Percentiles rank a stretch among this genome's conserved stretches.
Evolutionary conservation across 1,284 basidiomycete species (phyloP).

Genomic region (Ganoderma multipileum): DNA sequence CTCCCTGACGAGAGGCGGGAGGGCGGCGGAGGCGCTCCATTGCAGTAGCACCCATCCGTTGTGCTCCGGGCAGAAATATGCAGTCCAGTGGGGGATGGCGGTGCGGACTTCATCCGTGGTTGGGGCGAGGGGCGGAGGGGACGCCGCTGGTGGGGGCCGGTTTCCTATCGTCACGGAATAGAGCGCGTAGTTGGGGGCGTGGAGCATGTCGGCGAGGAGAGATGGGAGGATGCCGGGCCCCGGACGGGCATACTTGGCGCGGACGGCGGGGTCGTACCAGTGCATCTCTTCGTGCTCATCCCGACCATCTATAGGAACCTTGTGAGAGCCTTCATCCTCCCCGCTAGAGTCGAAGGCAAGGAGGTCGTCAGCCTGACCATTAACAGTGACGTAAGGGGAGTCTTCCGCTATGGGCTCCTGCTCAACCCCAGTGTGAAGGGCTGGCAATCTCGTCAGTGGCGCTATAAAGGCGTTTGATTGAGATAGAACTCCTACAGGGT

Average conservation of each 20-base stretch:
- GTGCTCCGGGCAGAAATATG: constrained; percentile 79
- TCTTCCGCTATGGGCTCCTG: neutral
- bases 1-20: constrained; percentile 61
- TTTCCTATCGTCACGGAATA: constrained; percentile 61
- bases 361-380: neutral
- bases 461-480: neutral
- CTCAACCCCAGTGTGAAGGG: neutral
- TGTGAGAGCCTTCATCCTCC: constrained; percentile 33
- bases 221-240: constrained; percentile 75
- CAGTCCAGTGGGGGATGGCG: constrained; percentile 78
- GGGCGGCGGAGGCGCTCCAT: constrained; percentile 66
- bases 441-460: neutral
- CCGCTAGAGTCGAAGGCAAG: constrained; percentile 20
- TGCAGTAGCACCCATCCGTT: constrained; percentile 80
- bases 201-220: constrained; percentile 64
- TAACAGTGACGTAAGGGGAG: neutral
- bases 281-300: constrained; percentile 60
- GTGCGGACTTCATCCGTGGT: constrained; percentile 65
- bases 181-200: constrained; percentile 72
- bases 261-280: constrained; percentile 68
- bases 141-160: constrained; percentile 31
- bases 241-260: constrained; percentile 55
- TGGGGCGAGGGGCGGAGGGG: constrained; percentile 43
- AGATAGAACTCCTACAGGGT: neutral
- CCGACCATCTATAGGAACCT: constrained; percentile 60